Percentiles rank a stretch among this genome's conserved stretches.
Conservation (phyloP, 495 filamentous ascomycete species). For the Daldinia bambusicola region DNA sequence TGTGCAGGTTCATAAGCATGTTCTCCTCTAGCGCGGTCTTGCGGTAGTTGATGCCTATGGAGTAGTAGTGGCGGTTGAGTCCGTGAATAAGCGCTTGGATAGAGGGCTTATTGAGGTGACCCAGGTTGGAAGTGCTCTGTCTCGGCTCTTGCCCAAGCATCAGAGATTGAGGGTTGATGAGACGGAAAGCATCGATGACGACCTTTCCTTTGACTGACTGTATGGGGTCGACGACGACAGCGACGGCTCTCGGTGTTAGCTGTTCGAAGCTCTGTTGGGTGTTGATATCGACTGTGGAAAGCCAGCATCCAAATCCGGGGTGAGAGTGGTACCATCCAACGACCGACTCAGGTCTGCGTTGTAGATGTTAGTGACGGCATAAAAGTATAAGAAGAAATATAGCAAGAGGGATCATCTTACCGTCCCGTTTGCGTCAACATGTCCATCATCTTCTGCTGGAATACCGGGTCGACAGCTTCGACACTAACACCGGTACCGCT, state of each 20-base stretch:
- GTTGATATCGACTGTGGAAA: conserved; percentile 98
- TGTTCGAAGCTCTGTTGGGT: conserved; percentile 99
- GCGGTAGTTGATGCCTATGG: conserved; percentile 96
- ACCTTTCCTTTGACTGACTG: conserved; percentile 99
- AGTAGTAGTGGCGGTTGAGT: conserved; percentile 98
- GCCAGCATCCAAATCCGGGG: conserved; percentile 98
- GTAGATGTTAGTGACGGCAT: conserved; percentile 18
- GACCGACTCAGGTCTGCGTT: conserved; percentile 85
- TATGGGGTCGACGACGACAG: conserved; percentile 97
- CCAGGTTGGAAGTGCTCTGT: conserved; percentile 96
- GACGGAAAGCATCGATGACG: conserved; percentile 98
- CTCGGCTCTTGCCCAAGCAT: conserved; percentile 99
- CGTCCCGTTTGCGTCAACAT: conserved; percentile 97
- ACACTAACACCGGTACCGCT: conserved; percentile 98
- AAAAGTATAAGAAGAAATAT: background rate
- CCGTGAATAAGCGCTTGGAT: conserved; percentile 99
- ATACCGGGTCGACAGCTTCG: conserved; percentile 96
- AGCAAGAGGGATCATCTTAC: conserved; percentile 62
- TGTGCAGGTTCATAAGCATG: conserved; percentile 99
- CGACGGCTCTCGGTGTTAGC: conserved; percentile 92
- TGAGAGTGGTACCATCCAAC: conserved; percentile 99
- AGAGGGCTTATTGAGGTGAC: conserved; percentile 97
- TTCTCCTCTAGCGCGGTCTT: conserved; percentile 99
- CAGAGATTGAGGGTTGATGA: conserved; percentile 98
- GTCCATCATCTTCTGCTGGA: conserved; percentile 99